phyloP scores from a whole-genome alignment of 225 moss, liverwort and hornwort species.

The Antitrichia curtipendula region DNA sequence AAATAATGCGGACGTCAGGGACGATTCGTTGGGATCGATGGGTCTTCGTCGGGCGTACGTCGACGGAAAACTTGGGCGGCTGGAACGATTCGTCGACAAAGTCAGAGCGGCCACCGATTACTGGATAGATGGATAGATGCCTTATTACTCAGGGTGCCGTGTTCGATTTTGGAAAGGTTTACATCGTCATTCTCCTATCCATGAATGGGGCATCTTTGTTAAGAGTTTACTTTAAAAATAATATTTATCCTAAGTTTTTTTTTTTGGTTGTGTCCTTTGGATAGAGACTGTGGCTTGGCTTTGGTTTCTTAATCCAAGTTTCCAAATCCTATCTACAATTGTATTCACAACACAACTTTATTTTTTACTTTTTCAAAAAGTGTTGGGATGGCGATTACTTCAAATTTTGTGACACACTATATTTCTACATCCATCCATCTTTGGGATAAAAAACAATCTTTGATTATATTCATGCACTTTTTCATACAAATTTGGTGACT shows the following conservation, averaged over 20 bases:
- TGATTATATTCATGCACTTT: background rate
- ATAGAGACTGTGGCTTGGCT: rapidly evolving
- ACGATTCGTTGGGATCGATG: background rate
- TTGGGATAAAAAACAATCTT: rapidly evolving
- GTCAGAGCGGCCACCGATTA: background rate
- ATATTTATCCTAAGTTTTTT: background rate
- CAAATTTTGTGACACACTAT: background rate
- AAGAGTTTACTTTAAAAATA: background rate
- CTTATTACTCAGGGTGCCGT: background rate
- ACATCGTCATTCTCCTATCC: background rate
- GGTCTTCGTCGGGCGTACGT: background rate
- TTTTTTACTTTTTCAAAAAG: background rate
- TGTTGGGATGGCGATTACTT: rapidly evolving
- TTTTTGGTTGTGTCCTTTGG: too few relatives aligned
- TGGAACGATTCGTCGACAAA: background rate
- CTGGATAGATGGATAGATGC: background rate
- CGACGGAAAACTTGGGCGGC: background rate
- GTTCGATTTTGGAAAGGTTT: background rate
- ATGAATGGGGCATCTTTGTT: background rate
- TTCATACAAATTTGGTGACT: background rate
- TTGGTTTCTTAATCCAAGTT: background rate
- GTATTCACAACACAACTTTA: rapidly evolving
- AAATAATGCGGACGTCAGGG: background rate
- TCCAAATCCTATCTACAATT: background rate
- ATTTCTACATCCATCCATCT: background rate